A percentile compares a stretch with the other conserved stretches of the same genome.
These are phyloP conservation scores for Boletus sensibilis DNA, from an alignment of 768 basidiomycete species.

Conservation along the genomic window DNA sequence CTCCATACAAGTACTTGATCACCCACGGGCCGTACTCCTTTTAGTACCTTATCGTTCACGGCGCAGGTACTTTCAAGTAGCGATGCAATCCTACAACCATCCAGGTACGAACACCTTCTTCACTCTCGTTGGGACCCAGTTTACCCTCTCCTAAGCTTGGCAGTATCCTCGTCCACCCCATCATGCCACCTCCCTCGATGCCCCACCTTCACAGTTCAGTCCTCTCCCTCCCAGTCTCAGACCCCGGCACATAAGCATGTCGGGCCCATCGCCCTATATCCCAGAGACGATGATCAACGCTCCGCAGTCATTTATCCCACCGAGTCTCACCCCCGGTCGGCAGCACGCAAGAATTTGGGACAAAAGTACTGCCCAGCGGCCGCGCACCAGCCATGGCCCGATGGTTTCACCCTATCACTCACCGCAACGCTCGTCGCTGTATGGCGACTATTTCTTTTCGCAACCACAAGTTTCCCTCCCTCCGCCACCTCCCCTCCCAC, in stretches of 20 bases:
- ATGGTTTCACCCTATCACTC: slow-evolving; percentile 10
- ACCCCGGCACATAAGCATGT: slow-evolving; percentile 22
- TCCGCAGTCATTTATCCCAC: slow-evolving; percentile 18
- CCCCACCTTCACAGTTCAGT: slow-evolving; percentile 6
- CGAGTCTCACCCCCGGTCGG: slow-evolving; percentile 25
- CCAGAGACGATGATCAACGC: slow-evolving; percentile 1
- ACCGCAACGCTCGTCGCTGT: slow-evolving; percentile 19
- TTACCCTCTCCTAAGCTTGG: slow-evolving; percentile 19
- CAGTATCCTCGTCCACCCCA: slow-evolving; percentile 19
- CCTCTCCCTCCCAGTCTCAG: slow-evolving; percentile 20
- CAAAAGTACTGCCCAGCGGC: slow-evolving; percentile 5
- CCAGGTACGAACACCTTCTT: slow-evolving; percentile 18
- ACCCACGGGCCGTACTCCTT: background rate
- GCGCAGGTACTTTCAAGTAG: too few relatives aligned
- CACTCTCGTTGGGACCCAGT: background rate
- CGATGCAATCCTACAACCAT: slow-evolving; percentile 35
- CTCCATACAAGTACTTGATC: background rate
- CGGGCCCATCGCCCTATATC: slow-evolving; percentile 5
- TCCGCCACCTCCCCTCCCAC: slow-evolving; percentile 32
- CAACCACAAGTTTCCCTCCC: slow-evolving; percentile 18
- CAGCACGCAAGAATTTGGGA: slow-evolving; percentile 26
- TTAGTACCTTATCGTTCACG: background rate
- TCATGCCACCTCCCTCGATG: slow-evolving; percentile 22
- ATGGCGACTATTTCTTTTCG: slow-evolving; percentile 30
- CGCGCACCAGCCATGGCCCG: slow-evolving; percentile 13